These are phyloP conservation scores for Talaromyces marneffei DNA, from an alignment of 2,329 filamentous ascomycete genomes.

Conservation along the genomic window DNA sequence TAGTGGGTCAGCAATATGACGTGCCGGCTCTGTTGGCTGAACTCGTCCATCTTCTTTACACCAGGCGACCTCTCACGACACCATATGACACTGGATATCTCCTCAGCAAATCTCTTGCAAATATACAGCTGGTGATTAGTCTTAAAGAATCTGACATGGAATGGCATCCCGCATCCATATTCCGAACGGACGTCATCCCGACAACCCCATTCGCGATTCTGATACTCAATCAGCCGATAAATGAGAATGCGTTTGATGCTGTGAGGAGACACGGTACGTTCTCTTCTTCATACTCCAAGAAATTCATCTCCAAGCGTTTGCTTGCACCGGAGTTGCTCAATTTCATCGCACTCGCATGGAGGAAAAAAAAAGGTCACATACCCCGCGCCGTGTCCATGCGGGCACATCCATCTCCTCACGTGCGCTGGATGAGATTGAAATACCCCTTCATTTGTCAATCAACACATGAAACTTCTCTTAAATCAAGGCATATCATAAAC, in stretches of 20 bases:
- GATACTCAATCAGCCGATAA: constrained; percentile 58
- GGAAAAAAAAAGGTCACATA: not conserved
- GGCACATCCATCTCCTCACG: constrained; percentile 1
- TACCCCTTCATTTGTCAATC: not conserved
- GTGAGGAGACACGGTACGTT: constrained; percentile 33
- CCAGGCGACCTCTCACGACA: not conserved
- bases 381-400: not conserved
- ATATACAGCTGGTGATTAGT: not conserved
- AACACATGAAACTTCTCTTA: not conserved
- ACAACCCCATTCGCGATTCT: constrained; percentile 45
- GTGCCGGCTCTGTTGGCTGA: not conserved
- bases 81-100: not conserved
- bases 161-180: constrained; percentile 40
- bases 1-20: constrained; percentile 6
- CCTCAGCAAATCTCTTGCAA: not conserved
- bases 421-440: not conserved
- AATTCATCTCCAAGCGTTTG: not conserved
- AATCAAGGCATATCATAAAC: not conserved
- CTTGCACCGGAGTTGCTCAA: not conserved
- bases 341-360: not conserved
- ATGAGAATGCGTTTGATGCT: constrained; percentile 35
- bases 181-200: constrained; percentile 23
- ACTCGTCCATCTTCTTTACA: not conserved
- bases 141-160: constrained; percentile 19
- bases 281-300: not conserved